Evolutionary conservation across 768 basidiomycete species (phyloP).

Genomic region (Glaciozyma martinii): DNA sequence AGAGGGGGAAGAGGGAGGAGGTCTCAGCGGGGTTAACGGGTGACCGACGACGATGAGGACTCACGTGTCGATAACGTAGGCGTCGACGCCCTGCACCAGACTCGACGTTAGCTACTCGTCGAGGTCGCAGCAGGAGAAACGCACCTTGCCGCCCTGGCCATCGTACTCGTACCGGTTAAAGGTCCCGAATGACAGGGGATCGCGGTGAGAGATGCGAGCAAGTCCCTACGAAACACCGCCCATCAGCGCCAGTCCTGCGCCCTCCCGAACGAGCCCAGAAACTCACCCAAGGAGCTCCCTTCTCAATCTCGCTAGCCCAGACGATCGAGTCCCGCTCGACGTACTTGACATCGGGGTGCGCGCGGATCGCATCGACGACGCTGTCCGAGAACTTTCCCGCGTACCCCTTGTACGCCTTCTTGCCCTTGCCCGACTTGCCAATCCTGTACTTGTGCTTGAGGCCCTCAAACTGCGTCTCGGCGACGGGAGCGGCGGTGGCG

Average conservation of each 20-base stretch:
- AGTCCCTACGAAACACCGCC: constrained; percentile 61
- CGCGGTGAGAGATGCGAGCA: constrained; percentile 83
- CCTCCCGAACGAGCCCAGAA: not conserved
- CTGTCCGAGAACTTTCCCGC: constrained; percentile 38
- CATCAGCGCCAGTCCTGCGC: not conserved
- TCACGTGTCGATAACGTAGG: constrained; percentile 49
- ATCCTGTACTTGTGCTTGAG: constrained; percentile 34
- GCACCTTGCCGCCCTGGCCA: constrained; percentile 54
- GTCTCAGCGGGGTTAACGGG: not conserved
- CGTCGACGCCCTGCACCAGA: constrained; percentile 37
- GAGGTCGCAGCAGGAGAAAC: not conserved
- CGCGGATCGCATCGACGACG: constrained; percentile 65
- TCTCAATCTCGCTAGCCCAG: constrained; percentile 53
- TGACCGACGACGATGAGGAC: not conserved
- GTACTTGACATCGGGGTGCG: constrained; percentile 80
- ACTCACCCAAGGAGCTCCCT: constrained; percentile 75
- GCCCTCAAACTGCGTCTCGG: constrained; percentile 44
- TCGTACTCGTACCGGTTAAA: constrained; percentile 74
- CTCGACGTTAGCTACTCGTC: not conserved
- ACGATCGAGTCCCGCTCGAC: constrained; percentile 92
- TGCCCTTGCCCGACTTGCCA: constrained; percentile 18
- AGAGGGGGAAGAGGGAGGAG: constrained; percentile 9
- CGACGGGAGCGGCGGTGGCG: constrained; percentile 38
- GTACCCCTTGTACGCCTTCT: constrained; percentile 31
- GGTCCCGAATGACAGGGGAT: constrained; percentile 62